Percentiles rank a stretch among this genome's conserved stretches.
Conservation (phyloP, 2,329 filamentous ascomycete genomes). For the Hypomyces perniciosus region DNA sequence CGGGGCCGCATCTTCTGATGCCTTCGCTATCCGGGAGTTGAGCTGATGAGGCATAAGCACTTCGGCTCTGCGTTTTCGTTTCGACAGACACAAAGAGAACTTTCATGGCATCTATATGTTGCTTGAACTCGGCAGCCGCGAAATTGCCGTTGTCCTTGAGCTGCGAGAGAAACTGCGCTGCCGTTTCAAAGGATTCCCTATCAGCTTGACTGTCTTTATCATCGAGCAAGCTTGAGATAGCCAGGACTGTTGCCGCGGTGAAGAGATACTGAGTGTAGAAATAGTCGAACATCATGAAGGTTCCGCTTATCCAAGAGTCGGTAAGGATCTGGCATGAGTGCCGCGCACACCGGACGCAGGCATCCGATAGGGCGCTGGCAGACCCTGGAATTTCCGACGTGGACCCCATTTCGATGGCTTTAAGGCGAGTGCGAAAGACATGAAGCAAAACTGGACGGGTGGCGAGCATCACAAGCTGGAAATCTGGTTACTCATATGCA, state of each 20-base stretch:
- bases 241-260: conserved; percentile 38
- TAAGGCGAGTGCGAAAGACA: conserved; percentile 24
- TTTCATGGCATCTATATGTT: conserved; percentile 34
- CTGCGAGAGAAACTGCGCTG: conserved; percentile 32
- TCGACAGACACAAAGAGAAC: conserved; percentile 18
- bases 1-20: neutral
- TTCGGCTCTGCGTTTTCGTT: neutral
- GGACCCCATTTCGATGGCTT: conserved; percentile 18
- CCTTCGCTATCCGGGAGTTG: neutral
- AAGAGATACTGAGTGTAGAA: conserved; percentile 43
- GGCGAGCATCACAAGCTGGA: conserved; percentile 27
- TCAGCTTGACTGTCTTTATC: conserved; percentile 28
- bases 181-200: conserved; percentile 34
- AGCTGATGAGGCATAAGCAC: neutral
- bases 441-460: conserved; percentile 31
- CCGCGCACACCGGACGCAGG: conserved; percentile 39
- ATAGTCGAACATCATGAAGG: conserved; percentile 42
- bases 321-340: conserved; percentile 38
- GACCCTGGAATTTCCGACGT: conserved; percentile 22
- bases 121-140: conserved; percentile 34
- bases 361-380: conserved; percentile 35
- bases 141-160: conserved; percentile 35
- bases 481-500: neutral
- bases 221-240: conserved; percentile 34
- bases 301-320: conserved; percentile 40